phyloP scores from a whole-genome alignment of 129 eudicot genomes.

The Centaurea solstitialis region DNA sequence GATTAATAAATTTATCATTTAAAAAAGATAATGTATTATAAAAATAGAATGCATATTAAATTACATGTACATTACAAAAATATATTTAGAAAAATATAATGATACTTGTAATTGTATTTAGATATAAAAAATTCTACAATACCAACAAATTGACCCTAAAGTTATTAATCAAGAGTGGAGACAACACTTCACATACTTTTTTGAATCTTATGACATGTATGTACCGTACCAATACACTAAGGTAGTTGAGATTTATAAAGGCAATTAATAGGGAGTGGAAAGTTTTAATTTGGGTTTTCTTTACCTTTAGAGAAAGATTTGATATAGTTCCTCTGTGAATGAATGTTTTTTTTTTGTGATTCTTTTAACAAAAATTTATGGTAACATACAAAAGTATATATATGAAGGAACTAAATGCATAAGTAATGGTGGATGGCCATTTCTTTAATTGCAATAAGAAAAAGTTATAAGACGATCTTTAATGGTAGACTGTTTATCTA shows the following conservation, averaged over 20 bases:
- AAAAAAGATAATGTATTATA: too few species aligned
- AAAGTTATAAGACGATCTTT: too few species aligned
- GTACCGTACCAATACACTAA: slow-evolving; percentile 21
- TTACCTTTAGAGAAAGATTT: slow-evolving; percentile 32
- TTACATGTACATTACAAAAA: too few species aligned
- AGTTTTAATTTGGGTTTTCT: slow-evolving; percentile 29
- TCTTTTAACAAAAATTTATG: slow-evolving; percentile 23
- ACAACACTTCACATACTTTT: slow-evolving; percentile 14
- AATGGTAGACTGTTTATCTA: too few species aligned
- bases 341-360: slow-evolving; percentile 36
- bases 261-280: slow-evolving; percentile 19
- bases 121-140: not conserved
- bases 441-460: slow-evolving; percentile 13
- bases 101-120: not conserved
- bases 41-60: too few species aligned
- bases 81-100: not conserved
- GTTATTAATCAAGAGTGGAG: not conserved
- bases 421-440: slow-evolving; percentile 30
- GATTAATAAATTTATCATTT: too few species aligned
- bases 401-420: slow-evolving; percentile 18
- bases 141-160: slow-evolving; percentile 1
- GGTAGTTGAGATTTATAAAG: slow-evolving; percentile 39
- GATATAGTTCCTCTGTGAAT: slow-evolving; percentile 33
- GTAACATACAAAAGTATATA: slow-evolving; percentile 25
- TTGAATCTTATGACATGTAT: slow-evolving; percentile 27